phyloP scores from a whole-genome alignment of 805 yeast genomes.

The Saccharomycopsis sp. region DNA sequence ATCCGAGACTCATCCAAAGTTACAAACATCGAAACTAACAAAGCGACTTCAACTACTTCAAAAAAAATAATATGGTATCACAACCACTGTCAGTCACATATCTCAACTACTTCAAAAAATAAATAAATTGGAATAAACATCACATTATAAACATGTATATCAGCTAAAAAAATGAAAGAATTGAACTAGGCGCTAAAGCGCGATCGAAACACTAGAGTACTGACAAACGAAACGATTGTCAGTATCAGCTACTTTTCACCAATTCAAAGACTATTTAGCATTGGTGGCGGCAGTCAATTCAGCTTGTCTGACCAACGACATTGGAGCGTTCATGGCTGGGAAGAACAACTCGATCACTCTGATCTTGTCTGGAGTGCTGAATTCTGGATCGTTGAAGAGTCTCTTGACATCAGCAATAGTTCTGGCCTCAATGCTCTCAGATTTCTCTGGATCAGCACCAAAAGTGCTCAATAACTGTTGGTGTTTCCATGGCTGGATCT shows the following conservation, averaged over 20 bases:
- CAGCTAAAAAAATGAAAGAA: neutral
- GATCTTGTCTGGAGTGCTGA: constrained; percentile 37
- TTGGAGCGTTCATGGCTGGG: constrained; percentile 57
- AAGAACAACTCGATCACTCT: constrained; percentile 51
- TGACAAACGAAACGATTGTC: too few species aligned
- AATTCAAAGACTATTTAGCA: constrained; percentile 3
- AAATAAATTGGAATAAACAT: too few species aligned
- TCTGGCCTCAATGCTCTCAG: constrained; percentile 38
- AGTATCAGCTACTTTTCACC: too few species aligned
- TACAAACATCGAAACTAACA: too few species aligned
- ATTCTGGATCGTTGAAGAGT: constrained; percentile 34
- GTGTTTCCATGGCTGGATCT: constrained; percentile 58
- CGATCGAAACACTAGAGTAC: neutral
- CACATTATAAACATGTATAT: neutral
- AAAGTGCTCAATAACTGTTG: constrained; percentile 40
- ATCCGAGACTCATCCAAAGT: too few species aligned
- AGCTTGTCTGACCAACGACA: constrained; percentile 59
- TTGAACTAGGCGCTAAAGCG: neutral
- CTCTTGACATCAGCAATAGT: constrained; percentile 44
- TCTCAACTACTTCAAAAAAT: too few species aligned
- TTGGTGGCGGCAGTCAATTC: constrained; percentile 48
- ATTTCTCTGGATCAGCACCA: constrained; percentile 42
- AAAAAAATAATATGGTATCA: too few species aligned
- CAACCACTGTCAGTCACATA: too few species aligned
- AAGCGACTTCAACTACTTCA: too few species aligned